phyloP scores from a whole-genome alignment of 805 yeast species.

The Kuraishia piskuri region DNA sequence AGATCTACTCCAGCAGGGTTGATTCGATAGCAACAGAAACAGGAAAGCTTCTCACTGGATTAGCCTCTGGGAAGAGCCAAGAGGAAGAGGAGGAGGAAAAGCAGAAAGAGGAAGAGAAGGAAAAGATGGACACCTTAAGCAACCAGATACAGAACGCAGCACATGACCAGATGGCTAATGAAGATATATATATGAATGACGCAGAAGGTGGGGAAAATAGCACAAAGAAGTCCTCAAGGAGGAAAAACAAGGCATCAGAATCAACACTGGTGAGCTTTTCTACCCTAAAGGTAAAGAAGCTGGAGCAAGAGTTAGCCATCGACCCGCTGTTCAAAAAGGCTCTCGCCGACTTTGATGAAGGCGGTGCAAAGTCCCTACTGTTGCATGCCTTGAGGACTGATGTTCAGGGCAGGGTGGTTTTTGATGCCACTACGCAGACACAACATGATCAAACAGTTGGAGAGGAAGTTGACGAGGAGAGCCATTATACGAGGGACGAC shows the following conservation, averaged over 20 bases:
- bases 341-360: constrained; percentile 72
- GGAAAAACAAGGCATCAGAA: constrained; percentile 17
- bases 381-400: constrained; percentile 55
- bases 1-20: constrained; percentile 38
- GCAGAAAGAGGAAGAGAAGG: constrained; percentile 14
- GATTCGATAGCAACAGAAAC: constrained; percentile 28
- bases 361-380: constrained; percentile 67
- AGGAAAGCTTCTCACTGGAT: constrained; percentile 51
- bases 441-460: background rate
- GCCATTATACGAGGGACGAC: constrained; percentile 2
- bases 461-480: constrained; percentile 6
- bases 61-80: constrained; percentile 36
- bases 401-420: constrained; percentile 45
- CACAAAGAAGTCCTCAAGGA: constrained; percentile 21
- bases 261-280: constrained; percentile 47
- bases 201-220: constrained; percentile 9
- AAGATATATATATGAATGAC: constrained; percentile 11
- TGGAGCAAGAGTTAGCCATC: constrained; percentile 56
- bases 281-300: constrained; percentile 39
- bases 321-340: constrained; percentile 75
- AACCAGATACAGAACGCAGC: constrained; percentile 9
- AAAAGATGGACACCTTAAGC: constrained; percentile 14
- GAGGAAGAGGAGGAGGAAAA: constrained; percentile 15
- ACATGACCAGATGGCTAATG: background rate
- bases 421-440: constrained; percentile 42